Conservation (phyloP, 148 eudicot genomes). For the Polygonum maritimum region DNA sequence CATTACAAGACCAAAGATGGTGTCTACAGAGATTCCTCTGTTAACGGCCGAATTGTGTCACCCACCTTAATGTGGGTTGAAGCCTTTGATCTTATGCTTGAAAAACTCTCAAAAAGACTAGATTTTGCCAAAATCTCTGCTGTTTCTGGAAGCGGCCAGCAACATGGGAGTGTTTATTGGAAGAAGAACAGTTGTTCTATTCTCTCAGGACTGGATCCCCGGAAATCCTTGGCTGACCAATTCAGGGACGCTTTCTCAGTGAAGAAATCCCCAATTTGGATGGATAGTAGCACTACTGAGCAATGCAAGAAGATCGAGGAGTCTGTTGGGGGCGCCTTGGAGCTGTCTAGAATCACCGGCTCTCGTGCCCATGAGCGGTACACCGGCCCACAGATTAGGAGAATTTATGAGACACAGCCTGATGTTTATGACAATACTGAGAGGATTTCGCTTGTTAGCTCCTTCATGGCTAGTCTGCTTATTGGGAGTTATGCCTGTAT, state of each 20-base stretch:
- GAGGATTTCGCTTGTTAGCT: constrained; percentile 90
- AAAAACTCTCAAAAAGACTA: constrained; percentile 41
- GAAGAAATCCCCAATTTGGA: constrained; percentile 84
- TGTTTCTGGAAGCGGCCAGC: constrained; percentile 88
- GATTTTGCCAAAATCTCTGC: constrained; percentile 64
- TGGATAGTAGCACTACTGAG: constrained; percentile 89
- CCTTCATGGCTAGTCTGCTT: constrained; percentile 75
- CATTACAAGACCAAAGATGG: constrained; percentile 90
- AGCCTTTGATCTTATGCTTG: constrained; percentile 67
- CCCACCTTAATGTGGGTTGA: constrained; percentile 93
- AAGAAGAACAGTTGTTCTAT: constrained; percentile 45
- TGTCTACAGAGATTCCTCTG: constrained; percentile 53
- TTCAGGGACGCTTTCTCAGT: constrained; percentile 54
- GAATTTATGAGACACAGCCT: constrained; percentile 57
- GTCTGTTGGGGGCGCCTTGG: constrained; percentile 79
- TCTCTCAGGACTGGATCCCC: constrained; percentile 54
- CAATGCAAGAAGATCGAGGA: constrained; percentile 84
- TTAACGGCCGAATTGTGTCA: constrained; percentile 74
- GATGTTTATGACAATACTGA: constrained; percentile 61
- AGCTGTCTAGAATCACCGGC: constrained; percentile 66
- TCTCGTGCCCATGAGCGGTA: constrained; percentile 79
- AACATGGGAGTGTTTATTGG: constrained; percentile 97
- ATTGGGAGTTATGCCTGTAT: constrained; percentile 71
- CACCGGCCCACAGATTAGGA: constrained; percentile 78
- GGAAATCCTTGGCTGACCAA: constrained; percentile 50